Conservation (phyloP, 2,329 filamentous ascomycete genomes). For the Trichoderma koningiopsis region DNA sequence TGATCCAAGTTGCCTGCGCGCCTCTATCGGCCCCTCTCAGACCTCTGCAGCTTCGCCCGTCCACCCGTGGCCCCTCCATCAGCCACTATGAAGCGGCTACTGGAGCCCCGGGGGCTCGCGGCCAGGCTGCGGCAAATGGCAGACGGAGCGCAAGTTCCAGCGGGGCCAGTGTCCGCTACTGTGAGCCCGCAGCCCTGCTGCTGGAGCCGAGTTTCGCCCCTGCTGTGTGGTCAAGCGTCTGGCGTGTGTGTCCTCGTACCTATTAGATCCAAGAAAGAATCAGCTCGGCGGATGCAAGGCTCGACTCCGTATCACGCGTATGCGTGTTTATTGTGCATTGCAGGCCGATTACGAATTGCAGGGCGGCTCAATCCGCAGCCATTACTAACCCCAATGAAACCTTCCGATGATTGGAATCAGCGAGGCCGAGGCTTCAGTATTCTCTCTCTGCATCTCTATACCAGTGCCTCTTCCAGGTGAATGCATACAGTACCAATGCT, state of each 20-base stretch:
- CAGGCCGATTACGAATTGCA: not conserved
- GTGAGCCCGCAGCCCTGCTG: not conserved
- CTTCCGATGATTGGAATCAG: not conserved
- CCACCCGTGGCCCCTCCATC: constrained; percentile 13
- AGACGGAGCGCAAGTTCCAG: constrained; percentile 22
- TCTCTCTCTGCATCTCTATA: not conserved
- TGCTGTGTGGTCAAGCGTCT: not conserved
- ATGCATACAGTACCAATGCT: not conserved
- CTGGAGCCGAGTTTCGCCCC: not conserved
- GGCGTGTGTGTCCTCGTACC: not conserved
- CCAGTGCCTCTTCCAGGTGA: not conserved
- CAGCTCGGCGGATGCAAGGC: not conserved
- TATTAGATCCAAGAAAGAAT: no score
- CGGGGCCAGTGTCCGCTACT: constrained; percentile 6
- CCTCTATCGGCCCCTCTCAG: not conserved
- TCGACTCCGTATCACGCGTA: not conserved
- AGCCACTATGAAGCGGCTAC: constrained; percentile 13
- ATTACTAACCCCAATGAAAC: not conserved
- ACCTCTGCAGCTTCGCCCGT: constrained; percentile 7
- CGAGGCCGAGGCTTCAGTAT: not conserved
- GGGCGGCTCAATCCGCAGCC: not conserved
- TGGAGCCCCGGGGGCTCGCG: constrained; percentile 10
- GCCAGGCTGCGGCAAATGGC: constrained; percentile 19
- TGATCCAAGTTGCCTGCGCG: constrained; percentile 25
- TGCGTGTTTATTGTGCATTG: not conserved